A percentile compares a stretch with the other conserved stretches of the same genome.
phyloP scores from a whole-genome alignment of 805 yeast genomes.

The Zygotorulaspora florentina region DNA sequence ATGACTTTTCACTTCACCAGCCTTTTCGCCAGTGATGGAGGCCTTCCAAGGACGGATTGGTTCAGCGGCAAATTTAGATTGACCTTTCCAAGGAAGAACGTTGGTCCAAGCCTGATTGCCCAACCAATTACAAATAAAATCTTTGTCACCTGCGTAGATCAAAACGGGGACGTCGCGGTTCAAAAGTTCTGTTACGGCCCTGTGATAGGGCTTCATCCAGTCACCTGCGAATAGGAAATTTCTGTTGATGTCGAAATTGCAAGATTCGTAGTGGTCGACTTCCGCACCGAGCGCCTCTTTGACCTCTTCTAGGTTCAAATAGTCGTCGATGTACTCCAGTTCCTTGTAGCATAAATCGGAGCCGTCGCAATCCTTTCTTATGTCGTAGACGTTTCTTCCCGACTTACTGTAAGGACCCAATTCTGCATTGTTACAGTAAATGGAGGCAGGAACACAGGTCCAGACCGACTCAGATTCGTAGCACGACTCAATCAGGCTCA shows the following conservation, averaged over 20 bases:
- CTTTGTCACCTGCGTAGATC: slow-evolving; percentile 94
- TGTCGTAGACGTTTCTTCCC: slow-evolving; percentile 88
- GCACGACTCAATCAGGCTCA: slow-evolving; percentile 69
- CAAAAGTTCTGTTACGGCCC: slow-evolving; percentile 63
- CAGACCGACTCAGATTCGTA: slow-evolving; percentile 69
- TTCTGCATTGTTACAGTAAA: slow-evolving; percentile 84
- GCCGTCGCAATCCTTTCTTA: slow-evolving; percentile 75
- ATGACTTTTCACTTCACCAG: slow-evolving; percentile 65
- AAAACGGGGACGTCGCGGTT: slow-evolving; percentile 75
- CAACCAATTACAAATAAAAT: slow-evolving; percentile 94
- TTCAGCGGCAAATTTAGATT: slow-evolving; percentile 48
- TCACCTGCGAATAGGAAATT: slow-evolving; percentile 86
- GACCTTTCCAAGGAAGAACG: slow-evolving; percentile 62
- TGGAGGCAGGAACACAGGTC: slow-evolving; percentile 86
- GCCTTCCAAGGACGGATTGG: slow-evolving; percentile 44
- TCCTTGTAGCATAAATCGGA: slow-evolving; percentile 71
- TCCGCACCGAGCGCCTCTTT: slow-evolving; percentile 86
- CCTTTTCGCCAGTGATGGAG: slow-evolving; percentile 43
- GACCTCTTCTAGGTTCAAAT: slow-evolving; percentile 72
- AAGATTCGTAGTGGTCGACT: slow-evolving; percentile 68
- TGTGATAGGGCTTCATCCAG: slow-evolving; percentile 87
- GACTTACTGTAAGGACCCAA: slow-evolving; percentile 78
- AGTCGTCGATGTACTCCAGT: slow-evolving; percentile 67
- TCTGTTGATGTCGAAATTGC: slow-evolving; percentile 73
- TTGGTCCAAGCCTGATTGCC: slow-evolving; percentile 88